Percentiles rank a stretch among this genome's conserved stretches.
These are phyloP conservation scores for Blumeria hordei DNA, from an alignment of 2,329 filamentous ascomycete genomes.

Conservation along the genomic window DNA sequence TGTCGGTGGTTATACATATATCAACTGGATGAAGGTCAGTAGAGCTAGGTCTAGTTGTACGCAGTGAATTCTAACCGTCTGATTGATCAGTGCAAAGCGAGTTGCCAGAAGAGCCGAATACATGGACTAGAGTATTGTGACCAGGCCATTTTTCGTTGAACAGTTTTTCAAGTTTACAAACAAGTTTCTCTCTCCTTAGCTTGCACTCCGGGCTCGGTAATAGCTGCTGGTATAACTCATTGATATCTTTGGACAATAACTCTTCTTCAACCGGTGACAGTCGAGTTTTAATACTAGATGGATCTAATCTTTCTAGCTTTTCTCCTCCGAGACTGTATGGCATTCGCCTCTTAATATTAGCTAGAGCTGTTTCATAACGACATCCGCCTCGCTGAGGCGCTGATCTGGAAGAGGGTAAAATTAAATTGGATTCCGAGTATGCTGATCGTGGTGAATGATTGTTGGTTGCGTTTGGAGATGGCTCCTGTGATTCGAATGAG, in stretches of 20 bases:
- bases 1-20: conserved; percentile 85
- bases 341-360: conserved; percentile 64
- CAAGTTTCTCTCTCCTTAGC: conserved; percentile 45
- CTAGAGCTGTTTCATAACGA: conserved; percentile 70
- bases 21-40: conserved; percentile 37
- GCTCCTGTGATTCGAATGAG: conserved; percentile 53
- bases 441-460: conserved; percentile 76
- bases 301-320: conserved; percentile 44
- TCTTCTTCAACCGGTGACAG: conserved; percentile 49
- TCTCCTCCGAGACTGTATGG: conserved; percentile 78
- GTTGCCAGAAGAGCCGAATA: conserved; percentile 97
- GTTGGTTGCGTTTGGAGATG: conserved; percentile 52
- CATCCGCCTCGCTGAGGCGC: conserved; percentile 40
- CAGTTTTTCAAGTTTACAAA: conserved; percentile 69
- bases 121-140: conserved; percentile 66
- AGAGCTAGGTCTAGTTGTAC: neutral
- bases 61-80: conserved; percentile 40
- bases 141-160: conserved; percentile 84
- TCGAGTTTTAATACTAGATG: conserved; percentile 46
- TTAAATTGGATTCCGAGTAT: conserved; percentile 67
- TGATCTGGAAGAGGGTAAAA: conserved; percentile 41
- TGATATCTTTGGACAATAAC: conserved; percentile 60
- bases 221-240: conserved; percentile 63
- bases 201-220: conserved; percentile 63
- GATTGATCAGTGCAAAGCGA: conserved; percentile 85